These are phyloP conservation scores for Biscutella auriculata DNA, from an alignment of 441 rosid genomes.

Conservation along the genomic window DNA sequence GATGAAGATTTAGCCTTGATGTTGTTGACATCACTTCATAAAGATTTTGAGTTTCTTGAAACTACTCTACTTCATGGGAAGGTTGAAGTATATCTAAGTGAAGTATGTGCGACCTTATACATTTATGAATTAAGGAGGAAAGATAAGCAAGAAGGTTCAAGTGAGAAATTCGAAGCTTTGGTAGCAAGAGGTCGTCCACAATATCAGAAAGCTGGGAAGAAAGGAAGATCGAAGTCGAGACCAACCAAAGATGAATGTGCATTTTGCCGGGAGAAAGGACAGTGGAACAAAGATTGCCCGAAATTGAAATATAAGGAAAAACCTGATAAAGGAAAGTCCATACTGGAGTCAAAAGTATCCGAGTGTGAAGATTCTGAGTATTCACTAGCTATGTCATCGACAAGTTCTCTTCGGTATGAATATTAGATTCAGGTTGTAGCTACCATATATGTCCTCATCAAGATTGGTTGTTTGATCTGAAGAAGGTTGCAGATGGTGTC, in stretches of 20 bases:
- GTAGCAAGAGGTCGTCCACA: neutral
- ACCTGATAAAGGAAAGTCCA: no score
- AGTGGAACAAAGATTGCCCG: neutral
- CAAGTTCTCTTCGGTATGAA: no score
- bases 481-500: neutral
- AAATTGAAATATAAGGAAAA: no score
- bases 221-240: neutral
- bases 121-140: neutral
- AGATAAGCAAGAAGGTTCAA: no score
- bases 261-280: neutral
- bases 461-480: neutral
- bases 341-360: no score
- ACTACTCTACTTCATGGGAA: neutral
- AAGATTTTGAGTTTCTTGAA: neutral
- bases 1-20: neutral
- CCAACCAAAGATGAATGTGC: no score
- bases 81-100: neutral
- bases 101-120: neutral
- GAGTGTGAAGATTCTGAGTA: no score
- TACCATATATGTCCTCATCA: neutral
- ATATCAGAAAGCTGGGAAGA: neutral
- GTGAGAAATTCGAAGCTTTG: neutral
- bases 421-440: no score
- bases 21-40: neutral
- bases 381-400: no score